Base-by-base conservation (phyloP, 2,329 filamentous ascomycete species). In the Xylaria sp. region DNA sequence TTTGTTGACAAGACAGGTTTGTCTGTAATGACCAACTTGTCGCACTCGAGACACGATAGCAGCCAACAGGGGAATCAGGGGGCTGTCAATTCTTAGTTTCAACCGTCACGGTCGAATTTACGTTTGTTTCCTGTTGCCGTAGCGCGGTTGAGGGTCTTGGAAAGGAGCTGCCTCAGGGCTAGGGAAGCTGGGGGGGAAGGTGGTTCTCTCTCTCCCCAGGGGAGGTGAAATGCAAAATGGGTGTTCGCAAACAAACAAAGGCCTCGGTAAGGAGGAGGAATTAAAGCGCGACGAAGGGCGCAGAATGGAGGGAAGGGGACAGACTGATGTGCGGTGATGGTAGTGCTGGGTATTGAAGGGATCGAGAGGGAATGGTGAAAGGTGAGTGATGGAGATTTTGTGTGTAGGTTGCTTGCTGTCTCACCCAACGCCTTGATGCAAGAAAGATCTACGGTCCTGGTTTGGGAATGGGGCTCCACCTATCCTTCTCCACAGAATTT, bases 401-500 rank as follows among this genome's bases (percentile, higher is more conserved):
- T 20, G 17, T 41, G 7, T 22, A 22, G 26, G 45, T n/a, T 11
- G 50, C 39, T 52, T 53, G n/a, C n/a, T n/a, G 54, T 57, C 54
- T 57, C 46, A 53, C 54, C 4, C 17, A 17, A 18, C 18, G 11
- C 13, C 39, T 56, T 51, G 51, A 52, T 57, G 57, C 51, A 60
- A 51, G 48, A 52, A 51, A 44, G 52, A 59, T 59, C 56, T 52
- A 57, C 50, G 39, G 49, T 22, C 26, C 39, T 19, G 22, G 38
- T 38, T 24, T 40, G 37, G 17, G 46, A 49, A 40, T 26, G 56
- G 52, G 44, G 38, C 34, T 48, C 29, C 29, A 7, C 29, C 16
- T 34, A 34, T 7, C 24, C 24, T 41, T 45, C 52, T 55, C 57
- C 57, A 49, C 59, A 61, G 48, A 55, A 57, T 56, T 48, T 48